phyloP scores from a whole-genome alignment of 257 asterid genomes.

The Solanum virginianum region DNA sequence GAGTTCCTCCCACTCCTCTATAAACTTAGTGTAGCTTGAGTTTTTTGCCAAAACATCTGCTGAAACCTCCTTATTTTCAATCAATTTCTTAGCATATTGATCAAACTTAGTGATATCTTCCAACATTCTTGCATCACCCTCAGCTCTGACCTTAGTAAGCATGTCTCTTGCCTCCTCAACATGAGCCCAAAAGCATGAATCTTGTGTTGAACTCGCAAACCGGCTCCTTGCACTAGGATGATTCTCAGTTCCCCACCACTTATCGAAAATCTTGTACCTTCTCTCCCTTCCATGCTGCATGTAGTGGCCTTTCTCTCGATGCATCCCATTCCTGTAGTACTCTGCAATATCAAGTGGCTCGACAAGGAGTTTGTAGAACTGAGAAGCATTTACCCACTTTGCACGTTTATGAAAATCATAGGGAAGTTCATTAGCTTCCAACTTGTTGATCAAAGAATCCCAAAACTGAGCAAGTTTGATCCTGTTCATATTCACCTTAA shows the following conservation, averaged over 20 bases:
- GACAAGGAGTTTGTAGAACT: conserved; percentile 59
- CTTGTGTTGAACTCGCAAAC: conserved; percentile 68
- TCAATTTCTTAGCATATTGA: conserved; percentile 43
- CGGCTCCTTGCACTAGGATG: conserved; percentile 32
- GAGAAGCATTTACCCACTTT: conserved; percentile 65
- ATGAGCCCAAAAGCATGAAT: conserved; percentile 83
- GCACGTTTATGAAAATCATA: conserved; percentile 57
- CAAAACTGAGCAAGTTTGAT: conserved; percentile 48
- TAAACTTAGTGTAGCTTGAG: conserved; percentile 66
- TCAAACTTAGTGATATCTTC: conserved; percentile 48
- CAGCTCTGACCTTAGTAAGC: conserved; percentile 24
- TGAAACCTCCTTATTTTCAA: conserved; percentile 69
- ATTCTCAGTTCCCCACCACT: conserved; percentile 65
- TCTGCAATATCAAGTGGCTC: conserved; percentile 92
- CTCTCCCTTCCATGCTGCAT: conserved; percentile 60
- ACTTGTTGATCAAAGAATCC: conserved; percentile 48
- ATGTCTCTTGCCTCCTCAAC: conserved; percentile 72
- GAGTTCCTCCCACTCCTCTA: conserved; percentile 42
- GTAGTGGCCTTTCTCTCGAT: conserved; percentile 61
- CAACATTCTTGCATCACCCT: conserved; percentile 30
- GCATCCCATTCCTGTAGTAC: conserved; percentile 52
- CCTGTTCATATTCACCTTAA: conserved; percentile 44
- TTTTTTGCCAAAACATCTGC: conserved; percentile 58
- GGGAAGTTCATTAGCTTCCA: conserved; percentile 63
- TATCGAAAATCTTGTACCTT: conserved; percentile 62